Base-by-base conservation (phyloP, 306 rosid genomes). In the Vicia sativa region DNA sequence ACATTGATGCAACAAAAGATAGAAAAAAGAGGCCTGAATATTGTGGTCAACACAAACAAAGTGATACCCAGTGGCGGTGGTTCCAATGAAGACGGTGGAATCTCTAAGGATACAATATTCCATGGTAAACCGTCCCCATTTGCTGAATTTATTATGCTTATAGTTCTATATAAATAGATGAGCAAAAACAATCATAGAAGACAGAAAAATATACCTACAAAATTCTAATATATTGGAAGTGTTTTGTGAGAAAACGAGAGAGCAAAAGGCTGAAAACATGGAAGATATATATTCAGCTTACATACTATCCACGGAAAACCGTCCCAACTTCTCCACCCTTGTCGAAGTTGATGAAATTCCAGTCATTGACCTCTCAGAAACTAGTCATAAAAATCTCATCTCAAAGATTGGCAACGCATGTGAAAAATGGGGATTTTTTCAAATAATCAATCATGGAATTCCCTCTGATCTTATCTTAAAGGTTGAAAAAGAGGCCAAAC, bases 351-450 rank as follows among this genome's bases (percentile, higher is more conserved):
- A 8, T 50, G 80, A 70, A 67, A 70, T 79, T 64, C 83, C 83
- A 41, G 59, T 74, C 15, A 79, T 79, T 0, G 77, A 82, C 59
- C 77, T 75, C 35, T 72, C 74, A 25, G 66, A 11, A 28, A 68
- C 11, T 11, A 62, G 62, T n/a, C 70, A 71, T 34, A 54, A 71
- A 38, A 64, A 62, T 7, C 55, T 87, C 0, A 63, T 81, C 28
- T 54, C 82, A 0, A 58, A 86, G 61, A 83, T 92, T 15, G 90
- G 86, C 48, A 67, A 66, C 4, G 96, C 96, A 1, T 85, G 98
- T 74, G 72, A 83, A 70, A 67, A 58, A 0, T 93, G 91, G 97
- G 97, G 98, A 12, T 93, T 93, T 60, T 93, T 93, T 59, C 97
- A 90, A 60, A 83, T 87, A 3, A 49, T 83, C 49, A 90, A 85